Conservation (phyloP, 78 protist genomes). For the Dictyostelium intermedium region DNA sequence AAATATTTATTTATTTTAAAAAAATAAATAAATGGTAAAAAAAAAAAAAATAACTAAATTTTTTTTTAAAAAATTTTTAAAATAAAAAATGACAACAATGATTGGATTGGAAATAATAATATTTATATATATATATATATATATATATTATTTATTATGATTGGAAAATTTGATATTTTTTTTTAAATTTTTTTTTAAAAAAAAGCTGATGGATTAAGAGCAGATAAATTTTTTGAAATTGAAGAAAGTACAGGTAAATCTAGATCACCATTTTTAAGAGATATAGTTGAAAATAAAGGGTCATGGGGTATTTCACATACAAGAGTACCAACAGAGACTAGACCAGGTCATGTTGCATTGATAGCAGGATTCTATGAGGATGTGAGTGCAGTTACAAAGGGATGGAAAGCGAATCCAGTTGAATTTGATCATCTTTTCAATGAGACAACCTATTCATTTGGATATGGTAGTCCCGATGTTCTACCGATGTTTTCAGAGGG, state of each 20-base stretch:
- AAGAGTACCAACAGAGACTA: slow-evolving; percentile 94
- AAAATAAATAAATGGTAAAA: too few relatives aligned
- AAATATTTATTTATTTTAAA: too few relatives aligned
- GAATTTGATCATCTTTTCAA: slow-evolving; percentile 92
- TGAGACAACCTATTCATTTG: slow-evolving; percentile 63
- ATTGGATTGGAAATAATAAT: too few relatives aligned
- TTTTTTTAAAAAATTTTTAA: not conserved
- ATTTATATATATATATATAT: too few relatives aligned
- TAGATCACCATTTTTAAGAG: slow-evolving; percentile 80
- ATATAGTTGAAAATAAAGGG: slow-evolving; percentile 56
- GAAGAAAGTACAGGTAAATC: not conserved
- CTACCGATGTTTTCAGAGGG: slow-evolving; percentile 85
- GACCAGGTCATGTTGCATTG: slow-evolving; percentile 96
- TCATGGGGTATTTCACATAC: slow-evolving; percentile 92
- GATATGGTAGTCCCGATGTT: slow-evolving; percentile 91
- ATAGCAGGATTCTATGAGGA: slow-evolving; percentile 95
- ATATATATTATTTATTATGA: too few relatives aligned
- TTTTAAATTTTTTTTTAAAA: too few relatives aligned
- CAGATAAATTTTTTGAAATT: slow-evolving; percentile 87
- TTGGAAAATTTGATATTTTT: too few relatives aligned
- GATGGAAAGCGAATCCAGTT: slow-evolving; percentile 92
- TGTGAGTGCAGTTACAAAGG: slow-evolving; percentile 92
- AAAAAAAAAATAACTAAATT: too few relatives aligned
- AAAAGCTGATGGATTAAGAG: slow-evolving; percentile 90
- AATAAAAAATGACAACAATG: too few relatives aligned